Base-by-base conservation (phyloP, 768 basidiomycete genomes). In the Lactarius akahatsu region DNA sequence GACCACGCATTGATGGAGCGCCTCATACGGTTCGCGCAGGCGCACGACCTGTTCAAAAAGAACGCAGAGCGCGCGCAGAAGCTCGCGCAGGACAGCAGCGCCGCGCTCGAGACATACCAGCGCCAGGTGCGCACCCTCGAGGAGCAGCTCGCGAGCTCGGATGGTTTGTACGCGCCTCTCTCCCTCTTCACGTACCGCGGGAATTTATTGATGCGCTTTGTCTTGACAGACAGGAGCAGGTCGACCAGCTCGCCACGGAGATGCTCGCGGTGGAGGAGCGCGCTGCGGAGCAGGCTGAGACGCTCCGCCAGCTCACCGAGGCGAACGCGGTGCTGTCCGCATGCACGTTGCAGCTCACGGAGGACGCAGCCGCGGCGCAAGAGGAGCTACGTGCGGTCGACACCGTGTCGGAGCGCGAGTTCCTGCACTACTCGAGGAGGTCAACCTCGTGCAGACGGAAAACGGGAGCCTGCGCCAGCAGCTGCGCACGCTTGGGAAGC, bases 41-140 rank as follows among this genome's bases (percentile, higher is more conserved):
- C 94, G 59, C 90, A 96, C 66, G 94, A 96, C 70, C 73, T 96
- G 69, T 82, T 96, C 67, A 96, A 94, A 83, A 91, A 89, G 78
- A 95, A 94, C 73, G 93, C 94, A 23, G 93, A 94, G 73, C 82
- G 93, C 59, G 94, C 93, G 26, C 91, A 95, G 80, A 94, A n/a
- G n/a, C n/a, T n/a, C n/a, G n/a, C n/a, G n/a, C n/a, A n/a, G n/a
- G n/a, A n/a, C n/a, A n/a, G n/a, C n/a, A n/a, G n/a, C n/a, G n/a
- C n/a, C n/a, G n/a, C n/a, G n/a, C n/a, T n/a, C n/a, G n/a, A n/a
- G n/a, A n/a, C n/a, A n/a, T n/a, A n/a, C n/a, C n/a, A n/a, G n/a
- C n/a, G n/a, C n/a, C n/a, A n/a, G n/a, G n/a, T n/a, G n/a, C n/a
- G n/a, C n/a, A n/a, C n/a, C n/a, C n/a, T n/a, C n/a, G n/a, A n/a